A percentile compares a stretch with the other conserved stretches of the same genome.
phyloP scores from a whole-genome alignment of 495 filamentous ascomycete species.

The Daldinia loculata region DNA sequence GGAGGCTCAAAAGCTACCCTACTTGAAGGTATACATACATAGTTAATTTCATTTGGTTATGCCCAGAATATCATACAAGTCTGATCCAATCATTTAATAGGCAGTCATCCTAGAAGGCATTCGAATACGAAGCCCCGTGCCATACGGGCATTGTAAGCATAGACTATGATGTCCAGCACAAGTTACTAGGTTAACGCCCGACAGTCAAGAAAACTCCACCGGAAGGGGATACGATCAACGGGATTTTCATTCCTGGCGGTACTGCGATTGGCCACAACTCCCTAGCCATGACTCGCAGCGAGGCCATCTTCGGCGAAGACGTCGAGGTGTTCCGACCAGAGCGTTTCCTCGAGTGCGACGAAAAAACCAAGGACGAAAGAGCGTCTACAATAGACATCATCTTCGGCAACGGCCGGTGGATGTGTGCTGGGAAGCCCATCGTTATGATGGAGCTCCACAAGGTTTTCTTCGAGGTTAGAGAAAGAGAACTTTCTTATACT shows the following conservation, averaged over 20 bases:
- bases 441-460: not conserved
- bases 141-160: not conserved
- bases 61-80: not conserved
- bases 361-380: not conserved
- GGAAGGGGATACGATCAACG: not conserved
- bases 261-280: not conserved
- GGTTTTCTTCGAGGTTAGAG: not conserved
- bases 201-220: not conserved
- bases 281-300: not conserved
- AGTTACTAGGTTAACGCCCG: not conserved
- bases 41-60: not conserved
- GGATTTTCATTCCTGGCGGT: not conserved
- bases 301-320: conserved; percentile 6
- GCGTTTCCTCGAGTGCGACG: not conserved
- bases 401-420: not conserved
- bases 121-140: not conserved
- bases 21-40: not conserved
- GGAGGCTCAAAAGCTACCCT: not conserved
- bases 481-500: not conserved
- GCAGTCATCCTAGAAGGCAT: not conserved
- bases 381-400: not conserved
- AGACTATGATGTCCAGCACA: not conserved
- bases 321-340: conserved; percentile 5
- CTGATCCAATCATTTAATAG: not conserved
- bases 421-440: not conserved